These are phyloP conservation scores for Mycena maculata DNA, from an alignment of 768 basidiomycete species.

Conservation along the genomic window DNA sequence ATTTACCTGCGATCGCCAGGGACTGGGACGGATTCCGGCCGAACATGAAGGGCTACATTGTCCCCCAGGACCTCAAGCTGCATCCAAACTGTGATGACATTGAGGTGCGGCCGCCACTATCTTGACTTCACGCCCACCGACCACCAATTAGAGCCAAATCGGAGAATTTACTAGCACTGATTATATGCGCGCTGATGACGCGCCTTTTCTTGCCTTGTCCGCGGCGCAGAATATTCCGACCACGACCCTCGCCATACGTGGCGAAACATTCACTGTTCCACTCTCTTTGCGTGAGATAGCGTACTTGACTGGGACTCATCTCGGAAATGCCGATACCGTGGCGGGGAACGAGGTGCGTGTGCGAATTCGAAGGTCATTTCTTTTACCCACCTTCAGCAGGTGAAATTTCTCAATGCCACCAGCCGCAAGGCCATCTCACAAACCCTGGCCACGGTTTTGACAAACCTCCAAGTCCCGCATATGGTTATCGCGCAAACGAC, in stretches of 20 bases:
- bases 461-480: background rate
- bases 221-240: background rate
- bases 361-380: background rate
- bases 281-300: conserved; percentile 1
- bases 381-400: background rate
- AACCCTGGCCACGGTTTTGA: background rate
- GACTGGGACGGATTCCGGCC: conserved; percentile 6
- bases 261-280: conserved; percentile 3
- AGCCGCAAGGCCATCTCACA: background rate
- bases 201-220: conserved; percentile 4
- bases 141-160: background rate
- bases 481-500: rapidly evolving
- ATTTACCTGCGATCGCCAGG: background rate
- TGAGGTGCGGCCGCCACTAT: background rate
- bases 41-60: conserved; percentile 9
- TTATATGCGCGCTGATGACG: conserved; percentile 10
- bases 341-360: background rate
- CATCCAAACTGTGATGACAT: background rate
- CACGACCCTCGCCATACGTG: conserved; percentile 6
- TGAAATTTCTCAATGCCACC: background rate
- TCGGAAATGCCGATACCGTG: background rate
- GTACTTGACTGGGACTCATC: conserved; percentile 1
- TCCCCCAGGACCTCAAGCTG: background rate
- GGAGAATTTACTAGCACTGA: background rate
- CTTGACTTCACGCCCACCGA: background rate